These are phyloP conservation scores for Lepidium aucheri DNA, from an alignment of 345 rosid species.

Conservation along the genomic window DNA sequence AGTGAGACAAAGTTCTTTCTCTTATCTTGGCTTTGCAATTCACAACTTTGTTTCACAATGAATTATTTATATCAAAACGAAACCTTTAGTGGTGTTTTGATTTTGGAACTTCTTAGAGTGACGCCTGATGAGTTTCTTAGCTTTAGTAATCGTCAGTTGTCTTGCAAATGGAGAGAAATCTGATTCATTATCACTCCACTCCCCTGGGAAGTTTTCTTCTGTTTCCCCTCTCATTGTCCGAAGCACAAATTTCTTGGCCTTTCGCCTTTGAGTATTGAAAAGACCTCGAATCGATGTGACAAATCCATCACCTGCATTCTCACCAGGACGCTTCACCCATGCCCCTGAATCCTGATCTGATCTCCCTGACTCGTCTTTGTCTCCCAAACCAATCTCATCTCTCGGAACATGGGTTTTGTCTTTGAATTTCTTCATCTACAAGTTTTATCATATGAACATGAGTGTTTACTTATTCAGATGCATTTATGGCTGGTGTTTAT, in stretches of 20 bases:
- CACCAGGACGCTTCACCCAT: slow-evolving; percentile 62
- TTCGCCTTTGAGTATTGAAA: slow-evolving; percentile 80
- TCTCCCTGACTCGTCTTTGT: slow-evolving; percentile 53
- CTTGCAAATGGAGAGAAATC: slow-evolving; percentile 83
- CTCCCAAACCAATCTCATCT: slow-evolving; percentile 59
- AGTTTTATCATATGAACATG: neutral
- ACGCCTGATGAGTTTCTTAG: slow-evolving; percentile 76
- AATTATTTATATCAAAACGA: neutral
- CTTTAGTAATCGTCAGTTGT: slow-evolving; percentile 87
- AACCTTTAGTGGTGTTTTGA: slow-evolving; percentile 72
- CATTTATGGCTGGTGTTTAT: neutral
- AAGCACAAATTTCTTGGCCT: slow-evolving; percentile 86
- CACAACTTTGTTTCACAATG: neutral
- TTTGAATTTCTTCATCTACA: slow-evolving; percentile 92
- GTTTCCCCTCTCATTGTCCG: slow-evolving; percentile 92
- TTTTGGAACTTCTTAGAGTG: slow-evolving; percentile 82
- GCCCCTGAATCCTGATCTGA: slow-evolving; percentile 62
- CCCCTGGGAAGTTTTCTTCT: slow-evolving; percentile 70
- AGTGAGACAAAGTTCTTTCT: neutral
- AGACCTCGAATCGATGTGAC: slow-evolving; percentile 90
- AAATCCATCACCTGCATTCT: slow-evolving; percentile 97
- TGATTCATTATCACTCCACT: slow-evolving; percentile 92
- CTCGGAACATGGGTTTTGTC: slow-evolving; percentile 62
- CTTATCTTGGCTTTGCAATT: neutral
- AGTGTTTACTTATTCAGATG: neutral